These are phyloP conservation scores for Candida anglica DNA, from an alignment of 805 yeast genomes.

Conservation along the genomic window DNA sequence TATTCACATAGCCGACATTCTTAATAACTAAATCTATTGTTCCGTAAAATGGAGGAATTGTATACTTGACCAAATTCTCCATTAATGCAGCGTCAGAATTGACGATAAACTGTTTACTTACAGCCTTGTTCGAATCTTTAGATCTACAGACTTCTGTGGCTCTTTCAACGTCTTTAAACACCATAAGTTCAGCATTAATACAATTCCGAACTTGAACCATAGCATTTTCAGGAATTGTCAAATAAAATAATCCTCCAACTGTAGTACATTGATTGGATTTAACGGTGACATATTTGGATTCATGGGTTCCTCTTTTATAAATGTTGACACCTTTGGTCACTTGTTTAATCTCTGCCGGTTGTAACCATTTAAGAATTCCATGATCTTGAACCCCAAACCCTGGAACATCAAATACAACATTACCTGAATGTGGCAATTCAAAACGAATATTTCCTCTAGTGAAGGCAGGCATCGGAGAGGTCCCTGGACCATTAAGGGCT, in stretches of 20 bases:
- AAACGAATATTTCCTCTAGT: conserved; percentile 50
- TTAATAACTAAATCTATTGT: conserved; percentile 60
- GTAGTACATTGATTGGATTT: conserved; percentile 45
- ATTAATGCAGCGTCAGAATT: conserved; percentile 24
- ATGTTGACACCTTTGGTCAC: conserved; percentile 25
- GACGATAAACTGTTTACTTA: conserved; percentile 9
- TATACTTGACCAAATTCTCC: conserved; percentile 32
- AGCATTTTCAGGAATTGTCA: conserved; percentile 50
- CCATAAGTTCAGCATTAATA: conserved; percentile 37
- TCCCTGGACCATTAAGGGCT: conserved; percentile 40
- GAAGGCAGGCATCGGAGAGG: conserved; percentile 61
- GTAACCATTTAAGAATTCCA: conserved; percentile 25
- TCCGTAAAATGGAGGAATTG: conserved; percentile 71
- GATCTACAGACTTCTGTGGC: conserved; percentile 17
- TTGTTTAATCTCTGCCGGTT: conserved; percentile 17
- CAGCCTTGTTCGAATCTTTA: conserved; percentile 8
- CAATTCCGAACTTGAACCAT: conserved; percentile 46
- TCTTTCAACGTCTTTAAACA: conserved; percentile 26
- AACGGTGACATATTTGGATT: conserved; percentile 31
- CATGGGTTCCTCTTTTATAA: conserved; percentile 24
- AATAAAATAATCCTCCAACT: conserved; percentile 59
- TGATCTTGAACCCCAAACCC: conserved; percentile 31
- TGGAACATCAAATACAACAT: conserved; percentile 42
- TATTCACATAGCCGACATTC: conserved; percentile 58
- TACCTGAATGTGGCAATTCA: conserved; percentile 22